Base-by-base conservation (phyloP, 768 basidiomycete species). In the Wakefieldia striispora region DNA sequence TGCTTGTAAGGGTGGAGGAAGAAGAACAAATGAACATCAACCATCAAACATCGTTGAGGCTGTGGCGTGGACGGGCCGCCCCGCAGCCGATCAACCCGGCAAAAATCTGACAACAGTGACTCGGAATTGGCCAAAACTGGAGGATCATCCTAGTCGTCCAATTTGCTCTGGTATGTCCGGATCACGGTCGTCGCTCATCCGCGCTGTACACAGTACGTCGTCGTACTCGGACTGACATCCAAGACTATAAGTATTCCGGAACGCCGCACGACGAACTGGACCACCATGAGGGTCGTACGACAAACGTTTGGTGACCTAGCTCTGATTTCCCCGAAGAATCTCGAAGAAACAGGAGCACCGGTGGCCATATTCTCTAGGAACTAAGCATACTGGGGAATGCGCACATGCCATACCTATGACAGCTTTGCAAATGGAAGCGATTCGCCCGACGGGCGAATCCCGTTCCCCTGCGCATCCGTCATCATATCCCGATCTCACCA, bases 71-170 rank as follows among this genome's bases (percentile, higher is more conserved):
- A 37, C 51, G 49, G 49, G 46, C 47, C 45, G 48, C 50, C 40
- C 49, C 42, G 47, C 41, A 45, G 40, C 51, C 53, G 60, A 62
- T 64, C 59, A 44, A 16, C 29, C 50, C 36, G 43, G 49, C 37
- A 20, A 33, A 23, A 29, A n/a, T n/a, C n/a, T n/a, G n/a, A n/a
- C n/a, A 29, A 29, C 9, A 6, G 5, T 2, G 10, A 29, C 6
- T 29, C 10, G 27, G 10, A 5, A 12, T 3, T 33, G 10, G 27
- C 27, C 27, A n/a, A 29, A 49, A 55, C 57, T 45, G 38, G 48
- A 60, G 50, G 48, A 50, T 60, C 50, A 35, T 41, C 11, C 26
- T 37, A 36, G 23, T 33, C 6, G 33, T 43, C 24, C 20, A 29
- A 27, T 29, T 43, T 34, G 33, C 26, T 6, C 42, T 48, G 27